A percentile compares a stretch with the other conserved stretches of the same genome.
phyloP scores from a whole-genome alignment of 1,284 basidiomycete species.

The Grifola frondosa region DNA sequence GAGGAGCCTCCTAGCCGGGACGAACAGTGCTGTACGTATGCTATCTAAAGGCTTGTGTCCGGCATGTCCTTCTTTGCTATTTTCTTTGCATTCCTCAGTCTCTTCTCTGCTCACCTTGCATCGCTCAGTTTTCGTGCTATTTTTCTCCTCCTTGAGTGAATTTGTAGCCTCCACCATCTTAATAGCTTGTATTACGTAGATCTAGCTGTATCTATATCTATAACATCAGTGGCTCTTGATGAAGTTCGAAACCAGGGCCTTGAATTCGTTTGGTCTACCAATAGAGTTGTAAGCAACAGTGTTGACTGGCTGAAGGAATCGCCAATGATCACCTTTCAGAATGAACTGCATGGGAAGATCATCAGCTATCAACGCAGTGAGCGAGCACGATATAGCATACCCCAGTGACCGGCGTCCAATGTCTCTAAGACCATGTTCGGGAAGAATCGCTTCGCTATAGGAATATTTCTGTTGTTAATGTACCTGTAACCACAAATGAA shows the following conservation, averaged over 20 bases:
- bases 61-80: neutral
- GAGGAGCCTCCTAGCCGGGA: conserved; percentile 1
- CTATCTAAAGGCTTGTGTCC: conserved; percentile 1
- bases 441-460: conserved; percentile 63
- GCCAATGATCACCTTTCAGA: conserved; percentile 51
- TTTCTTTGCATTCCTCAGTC: neutral
- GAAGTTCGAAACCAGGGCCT: conserved; percentile 41
- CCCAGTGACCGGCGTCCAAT: conserved; percentile 70
- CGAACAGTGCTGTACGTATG: conserved; percentile 4
- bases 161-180: too few species aligned
- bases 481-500: conserved; percentile 45
- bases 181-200: neutral
- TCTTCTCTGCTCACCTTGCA: neutral
- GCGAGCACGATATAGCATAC: conserved; percentile 38
- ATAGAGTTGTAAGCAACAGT: too few species aligned
- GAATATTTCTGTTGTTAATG: conserved; percentile 67
- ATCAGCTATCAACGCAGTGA: conserved; percentile 3
- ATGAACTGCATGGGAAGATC: conserved; percentile 43
- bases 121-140: neutral
- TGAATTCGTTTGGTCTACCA: conserved; percentile 48
- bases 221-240: conserved; percentile 25
- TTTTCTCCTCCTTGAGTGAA: neutral
- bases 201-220: neutral
- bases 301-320: too few species aligned
- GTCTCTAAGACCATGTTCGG: conserved; percentile 56